phyloP scores from a whole-genome alignment of 2,329 filamentous ascomycete genomes.

The Canariomyces notabilis region DNA sequence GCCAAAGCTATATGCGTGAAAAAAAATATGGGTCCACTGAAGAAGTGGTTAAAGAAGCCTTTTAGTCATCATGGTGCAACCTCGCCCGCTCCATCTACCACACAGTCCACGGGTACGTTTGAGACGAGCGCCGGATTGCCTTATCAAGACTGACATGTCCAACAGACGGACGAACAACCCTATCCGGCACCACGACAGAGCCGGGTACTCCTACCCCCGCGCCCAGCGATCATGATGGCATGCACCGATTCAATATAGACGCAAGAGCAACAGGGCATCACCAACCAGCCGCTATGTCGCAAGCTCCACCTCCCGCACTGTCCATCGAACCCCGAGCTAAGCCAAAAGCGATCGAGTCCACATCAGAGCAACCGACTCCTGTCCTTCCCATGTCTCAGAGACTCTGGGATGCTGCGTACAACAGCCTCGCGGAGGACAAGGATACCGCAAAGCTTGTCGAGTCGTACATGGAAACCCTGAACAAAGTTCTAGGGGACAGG shows the following conservation, averaged over 20 bases:
- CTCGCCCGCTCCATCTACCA: too few species aligned
- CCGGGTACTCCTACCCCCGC: too few species aligned
- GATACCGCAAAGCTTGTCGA: slow-evolving; percentile 22
- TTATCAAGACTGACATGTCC: too few species aligned
- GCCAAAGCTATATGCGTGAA: not conserved
- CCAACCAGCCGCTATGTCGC: slow-evolving; percentile 1
- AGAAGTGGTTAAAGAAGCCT: too few species aligned
- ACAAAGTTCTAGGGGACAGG: too few species aligned
- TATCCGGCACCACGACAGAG: too few species aligned
- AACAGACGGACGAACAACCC: too few species aligned
- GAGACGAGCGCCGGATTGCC: too few species aligned
- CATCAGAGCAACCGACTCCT: slow-evolving; percentile 6
- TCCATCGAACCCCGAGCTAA: not conserved
- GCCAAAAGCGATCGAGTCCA: not conserved
- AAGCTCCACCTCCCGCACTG: slow-evolving; percentile 1
- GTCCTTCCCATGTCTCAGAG: slow-evolving; percentile 1
- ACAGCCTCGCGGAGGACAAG: slow-evolving; percentile 26
- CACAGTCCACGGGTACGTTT: too few species aligned
- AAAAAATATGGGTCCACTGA: too few species aligned
- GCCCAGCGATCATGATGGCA: too few species aligned
- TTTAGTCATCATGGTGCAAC: too few species aligned
- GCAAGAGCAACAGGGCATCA: not conserved
- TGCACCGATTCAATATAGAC: not conserved
- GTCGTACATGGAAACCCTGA: slow-evolving; percentile 4
- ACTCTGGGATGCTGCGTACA: slow-evolving; percentile 26